phyloP scores from a whole-genome alignment of 169 alveolate species.

The Theileria sp. region DNA sequence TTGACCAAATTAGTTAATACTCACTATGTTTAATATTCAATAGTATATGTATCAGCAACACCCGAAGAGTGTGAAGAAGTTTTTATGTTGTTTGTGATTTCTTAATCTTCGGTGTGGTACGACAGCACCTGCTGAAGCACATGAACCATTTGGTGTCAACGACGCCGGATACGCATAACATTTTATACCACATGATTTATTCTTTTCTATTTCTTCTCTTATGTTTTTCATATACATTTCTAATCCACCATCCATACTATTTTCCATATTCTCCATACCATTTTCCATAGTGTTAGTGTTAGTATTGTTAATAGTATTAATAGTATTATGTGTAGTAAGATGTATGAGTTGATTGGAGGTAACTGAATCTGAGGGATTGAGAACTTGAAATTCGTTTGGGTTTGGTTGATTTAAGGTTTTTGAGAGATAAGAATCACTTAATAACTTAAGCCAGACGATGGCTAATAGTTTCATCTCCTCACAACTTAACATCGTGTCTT shows the following conservation, averaged over 20 bases:
- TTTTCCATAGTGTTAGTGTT: neutral
- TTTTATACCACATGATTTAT: conserved; percentile 69
- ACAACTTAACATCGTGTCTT: conserved; percentile 65
- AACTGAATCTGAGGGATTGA: no score
- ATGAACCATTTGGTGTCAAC: conserved; percentile 80
- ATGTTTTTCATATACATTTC: conserved; percentile 56
- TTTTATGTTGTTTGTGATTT: neutral
- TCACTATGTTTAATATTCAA: no score
- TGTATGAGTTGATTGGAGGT: neutral
- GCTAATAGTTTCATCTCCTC: conserved; percentile 80
- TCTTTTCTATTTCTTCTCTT: conserved; percentile 56
- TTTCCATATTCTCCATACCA: neutral
- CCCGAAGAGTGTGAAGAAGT: conserved; percentile 33
- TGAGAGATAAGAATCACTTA: conserved; percentile 70
- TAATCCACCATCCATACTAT: conserved; percentile 42
- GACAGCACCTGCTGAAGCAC: conserved; percentile 86
- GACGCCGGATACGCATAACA: conserved; percentile 84
- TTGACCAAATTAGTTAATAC: no score
- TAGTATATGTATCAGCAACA: conserved; percentile 58
- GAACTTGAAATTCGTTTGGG: neutral
- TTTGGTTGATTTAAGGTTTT: conserved; percentile 1
- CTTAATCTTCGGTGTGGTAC: conserved; percentile 74
- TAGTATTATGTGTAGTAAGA: neutral
- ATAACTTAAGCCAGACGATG: conserved; percentile 75
- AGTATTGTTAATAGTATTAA: neutral